These are phyloP conservation scores for Pseudophaeomoniella oleicola DNA, from an alignment of 2,329 filamentous ascomycete species.

Conservation along the genomic window DNA sequence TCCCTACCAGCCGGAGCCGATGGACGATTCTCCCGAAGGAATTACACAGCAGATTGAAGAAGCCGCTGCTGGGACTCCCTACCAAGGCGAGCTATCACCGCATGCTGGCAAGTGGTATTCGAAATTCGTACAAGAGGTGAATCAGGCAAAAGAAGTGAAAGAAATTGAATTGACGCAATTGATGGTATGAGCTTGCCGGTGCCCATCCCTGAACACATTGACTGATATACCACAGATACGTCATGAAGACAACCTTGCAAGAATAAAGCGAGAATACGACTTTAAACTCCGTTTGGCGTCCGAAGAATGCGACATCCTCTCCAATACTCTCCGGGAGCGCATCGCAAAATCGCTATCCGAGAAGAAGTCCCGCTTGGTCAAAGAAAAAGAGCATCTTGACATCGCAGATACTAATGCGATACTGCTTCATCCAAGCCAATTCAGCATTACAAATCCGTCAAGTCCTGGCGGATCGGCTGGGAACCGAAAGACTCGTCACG, in stretches of 20 bases:
- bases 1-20: conserved; percentile 56
- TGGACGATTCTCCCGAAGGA: conserved; percentile 51
- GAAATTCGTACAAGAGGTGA: conserved; percentile 73
- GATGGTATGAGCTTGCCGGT: conserved; percentile 45
- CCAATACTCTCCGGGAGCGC: conserved; percentile 45
- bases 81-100: conserved; percentile 51
- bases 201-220: conserved; percentile 1
- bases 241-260: conserved; percentile 39
- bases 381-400: conserved; percentile 53
- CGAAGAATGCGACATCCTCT: conserved; percentile 46
- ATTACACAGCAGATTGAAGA: conserved; percentile 49
- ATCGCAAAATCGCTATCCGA: conserved; percentile 42
- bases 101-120: conserved; percentile 67
- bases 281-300: conserved; percentile 48
- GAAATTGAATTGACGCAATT: conserved; percentile 72
- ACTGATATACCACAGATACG: conserved; percentile 30
- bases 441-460: conserved; percentile 49
- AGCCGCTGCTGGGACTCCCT: conserved; percentile 42
- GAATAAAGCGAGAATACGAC: conserved; percentile 40
- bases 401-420: conserved; percentile 52
- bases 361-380: conserved; percentile 42
- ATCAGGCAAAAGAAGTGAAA: conserved; percentile 73
- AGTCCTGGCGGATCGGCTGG: conserved; percentile 46
- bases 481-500: conserved; percentile 49
- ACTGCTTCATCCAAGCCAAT: conserved; percentile 50